Conservation (phyloP, 179 eudicot species). For the Spergularia azorica region DNA sequence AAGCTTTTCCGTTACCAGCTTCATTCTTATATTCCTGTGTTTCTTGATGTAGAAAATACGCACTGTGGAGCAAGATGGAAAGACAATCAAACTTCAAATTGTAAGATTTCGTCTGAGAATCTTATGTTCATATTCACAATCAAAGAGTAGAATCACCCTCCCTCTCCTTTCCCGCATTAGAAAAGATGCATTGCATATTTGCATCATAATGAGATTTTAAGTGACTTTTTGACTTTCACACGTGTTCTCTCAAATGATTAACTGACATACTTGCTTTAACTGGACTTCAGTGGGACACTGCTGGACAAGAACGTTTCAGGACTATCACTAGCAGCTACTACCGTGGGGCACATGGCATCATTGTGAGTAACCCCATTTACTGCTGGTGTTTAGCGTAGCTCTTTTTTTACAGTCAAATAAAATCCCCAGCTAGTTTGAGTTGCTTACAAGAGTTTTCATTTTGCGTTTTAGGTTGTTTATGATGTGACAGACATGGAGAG, state of each 20-base stretch:
- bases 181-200: too few species aligned
- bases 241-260: neutral
- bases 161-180: too few species aligned
- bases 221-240: neutral
- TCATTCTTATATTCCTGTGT: constrained; percentile 6
- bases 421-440: constrained; percentile 3
- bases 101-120: constrained; percentile 36
- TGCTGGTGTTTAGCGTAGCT: neutral
- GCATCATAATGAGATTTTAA: neutral
- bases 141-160: neutral
- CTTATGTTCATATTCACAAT: neutral
- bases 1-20: neutral
- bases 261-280: constrained; percentile 12
- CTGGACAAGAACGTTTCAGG: constrained; percentile 88
- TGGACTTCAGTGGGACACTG: constrained; percentile 71
- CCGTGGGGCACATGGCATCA: constrained; percentile 88
- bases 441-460: constrained; percentile 21
- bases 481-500: constrained; percentile 51
- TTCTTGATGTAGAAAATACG: constrained; percentile 57
- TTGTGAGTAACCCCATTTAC: constrained; percentile 42
- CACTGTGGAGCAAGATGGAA: constrained; percentile 81
- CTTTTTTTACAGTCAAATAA: neutral
- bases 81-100: constrained; percentile 69
- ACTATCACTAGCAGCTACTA: constrained; percentile 90
- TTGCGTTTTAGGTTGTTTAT: constrained; percentile 36